Evolutionary conservation across 805 yeast genomes (phyloP), one percentile per base, ranked within the genome.

Genomic region (Yarrowia sp.): DNA sequence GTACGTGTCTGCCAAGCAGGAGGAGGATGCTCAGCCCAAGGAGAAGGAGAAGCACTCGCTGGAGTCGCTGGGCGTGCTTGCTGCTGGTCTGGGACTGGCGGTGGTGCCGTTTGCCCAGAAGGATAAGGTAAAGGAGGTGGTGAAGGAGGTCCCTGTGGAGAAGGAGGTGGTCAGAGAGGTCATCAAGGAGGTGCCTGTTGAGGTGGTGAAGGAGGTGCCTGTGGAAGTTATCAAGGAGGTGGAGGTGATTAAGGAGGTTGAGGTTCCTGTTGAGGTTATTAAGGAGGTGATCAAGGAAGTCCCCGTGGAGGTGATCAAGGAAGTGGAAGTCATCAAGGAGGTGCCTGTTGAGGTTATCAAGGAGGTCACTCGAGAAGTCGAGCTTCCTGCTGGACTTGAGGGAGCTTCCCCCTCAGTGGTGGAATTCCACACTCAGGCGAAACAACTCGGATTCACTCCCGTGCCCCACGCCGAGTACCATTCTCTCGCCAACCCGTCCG

Each of bases 381-480:
- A 43, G 22, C 30, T 62, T 3, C 48, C 48, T 26, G 22, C 40
- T 2, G 16, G 11, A 9, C 22, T 52, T 30, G 32, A 65, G 32
- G 48, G 24, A 24, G 48, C 32, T 4, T 24, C 30, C 4, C 32
- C 48, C 8, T 35, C 46, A n/a, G n/a, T n/a, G 0, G 36, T 19
- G 3, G 51, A 40, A n/a, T 54, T 56, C 51, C 40, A 63, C n/a
- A 32, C 22, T 3, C 56, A 63, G 36, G 64, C 64, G 17, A 44
- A 56, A 16, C 36, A 63, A 21, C 40, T 56, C 9, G 66, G 66
- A 19, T 59, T 36, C 35, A 67, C 51, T 3, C 40, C 67, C 0
- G 48, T 67, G 1, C 62, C 65, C 8, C 61, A 61, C 17, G 40
- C 59, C 16, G 63, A 66, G 56, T 65, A 38, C 21, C 46, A 44